A percentile compares a stretch with the other conserved stretches of the same genome.
Evolutionary conservation across 306 rosid species (phyloP).

Genomic region (Malus fusca): DNA sequence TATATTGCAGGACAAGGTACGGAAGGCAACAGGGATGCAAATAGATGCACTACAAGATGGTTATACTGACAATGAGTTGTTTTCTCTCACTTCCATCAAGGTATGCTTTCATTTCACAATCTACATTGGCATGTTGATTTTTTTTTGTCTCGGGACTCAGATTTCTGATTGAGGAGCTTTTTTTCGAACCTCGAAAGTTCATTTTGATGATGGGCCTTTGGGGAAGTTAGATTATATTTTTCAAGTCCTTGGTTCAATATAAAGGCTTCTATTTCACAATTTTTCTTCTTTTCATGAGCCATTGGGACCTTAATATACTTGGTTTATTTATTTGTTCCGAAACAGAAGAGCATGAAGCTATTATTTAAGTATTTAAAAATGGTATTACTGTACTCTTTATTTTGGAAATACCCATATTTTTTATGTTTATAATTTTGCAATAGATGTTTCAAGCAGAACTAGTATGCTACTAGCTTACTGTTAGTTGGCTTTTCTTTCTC

Average conservation of each 20-base stretch:
- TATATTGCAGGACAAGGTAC: constrained; percentile 60
- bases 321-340: not conserved
- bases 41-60: constrained; percentile 74
- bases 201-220: not conserved
- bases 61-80: constrained; percentile 62
- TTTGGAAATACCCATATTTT: not conserved
- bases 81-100: constrained; percentile 86
- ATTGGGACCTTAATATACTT: not conserved
- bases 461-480: not conserved
- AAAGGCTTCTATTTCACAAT: not conserved
- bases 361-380: no score
- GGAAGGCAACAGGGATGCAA: constrained; percentile 85
- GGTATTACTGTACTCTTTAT: not conserved
- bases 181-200: not conserved
- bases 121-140: not conserved
- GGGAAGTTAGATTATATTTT: not conserved
- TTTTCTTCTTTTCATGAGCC: not conserved
- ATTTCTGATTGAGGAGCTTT: not conserved
- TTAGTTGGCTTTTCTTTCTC: not conserved
- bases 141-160: not conserved
- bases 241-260: not conserved
- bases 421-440: not conserved
- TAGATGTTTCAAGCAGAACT: not conserved
- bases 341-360: not conserved
- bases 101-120: constrained; percentile 28